Base-by-base conservation (phyloP, 23 red algal genomes). In the Pyropia yezoensis region DNA sequence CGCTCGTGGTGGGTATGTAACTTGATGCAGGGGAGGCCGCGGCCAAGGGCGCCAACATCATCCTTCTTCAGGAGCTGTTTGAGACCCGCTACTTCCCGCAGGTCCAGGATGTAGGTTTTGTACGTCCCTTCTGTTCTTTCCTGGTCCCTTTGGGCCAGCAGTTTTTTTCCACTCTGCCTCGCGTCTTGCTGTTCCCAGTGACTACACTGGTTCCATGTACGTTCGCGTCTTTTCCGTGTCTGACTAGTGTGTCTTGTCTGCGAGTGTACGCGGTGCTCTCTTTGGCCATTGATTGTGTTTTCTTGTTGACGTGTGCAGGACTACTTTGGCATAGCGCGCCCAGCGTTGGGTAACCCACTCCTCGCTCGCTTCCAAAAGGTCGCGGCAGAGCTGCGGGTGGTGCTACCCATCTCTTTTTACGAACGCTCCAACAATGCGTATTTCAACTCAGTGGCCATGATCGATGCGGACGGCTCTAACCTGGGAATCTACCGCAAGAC, bases 41-140 rank as follows among this genome's bases (percentile, higher is more conserved):
- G n/a, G 66, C 65, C 49, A 77, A 82, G 59, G 87, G 87, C 21
- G 82, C 82, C 18, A 80, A 82, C 11, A 81, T 96, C 28, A 75
- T 88, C n/a, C 70, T 96, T 19, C 76, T 96, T 29, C 90, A 79
- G 50, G 90, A 96, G 59, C 75, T 96, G 23, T 96, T 96, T 58
- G 74, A 74, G n/a, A 66, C 79, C 27, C 58, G 63, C 1, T 96
- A 96, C 67, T 96, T 96, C 70, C 84, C 83, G 34, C 75, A 83
- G 49, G 81, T 81, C 25, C 87, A 82, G 51, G 50, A 52, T 25
- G 64, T 53, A 32, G 64, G 50, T 23, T 32, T 8, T 67, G 18
- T n/a, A 19, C 5, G 18, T 64, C 16, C 7, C 11, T 20, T 33
- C 47, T 64, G 16, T 17, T 20, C 1, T 33, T 17, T 20, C 1